A percentile compares a stretch with the other conserved stretches of the same genome.
Evolutionary conservation across 331 rosid genomes (phyloP).

Genomic region (Phaseolus coccineus): DNA sequence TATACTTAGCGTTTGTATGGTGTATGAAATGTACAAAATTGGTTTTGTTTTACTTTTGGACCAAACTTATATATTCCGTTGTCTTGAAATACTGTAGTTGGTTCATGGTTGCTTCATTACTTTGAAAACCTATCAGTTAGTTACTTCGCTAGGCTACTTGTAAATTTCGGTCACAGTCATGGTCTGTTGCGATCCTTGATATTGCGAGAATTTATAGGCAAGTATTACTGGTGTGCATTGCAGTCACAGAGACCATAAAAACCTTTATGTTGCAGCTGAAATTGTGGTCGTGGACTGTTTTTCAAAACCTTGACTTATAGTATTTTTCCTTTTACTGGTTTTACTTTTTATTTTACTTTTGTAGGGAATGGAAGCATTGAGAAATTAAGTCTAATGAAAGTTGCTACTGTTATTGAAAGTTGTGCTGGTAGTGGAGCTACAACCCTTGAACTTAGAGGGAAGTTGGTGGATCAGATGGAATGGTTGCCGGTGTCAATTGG

Average conservation of each 20-base stretch:
- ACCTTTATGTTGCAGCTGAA: not conserved
- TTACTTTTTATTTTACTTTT: slow-evolving; percentile 21
- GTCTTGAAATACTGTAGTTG: not conserved
- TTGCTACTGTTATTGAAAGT: slow-evolving; percentile 82
- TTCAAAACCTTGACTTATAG: not conserved
- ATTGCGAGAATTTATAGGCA: not conserved
- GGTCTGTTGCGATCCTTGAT: not conserved
- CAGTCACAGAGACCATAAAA: not conserved
- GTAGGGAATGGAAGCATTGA: slow-evolving; percentile 60
- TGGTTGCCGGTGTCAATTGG: slow-evolving; percentile 94
- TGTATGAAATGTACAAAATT: not conserved
- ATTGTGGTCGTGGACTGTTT: not conserved
- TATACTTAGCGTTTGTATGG: not conserved
- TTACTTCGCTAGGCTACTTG: not conserved
- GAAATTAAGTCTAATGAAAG: slow-evolving; percentile 83
- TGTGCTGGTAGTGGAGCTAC: slow-evolving; percentile 63
- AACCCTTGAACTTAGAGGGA: slow-evolving; percentile 79
- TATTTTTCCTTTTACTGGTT: slow-evolving; percentile 27
- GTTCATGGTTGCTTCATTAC: slow-evolving; percentile 3
- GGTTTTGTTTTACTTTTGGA: slow-evolving; percentile 11
- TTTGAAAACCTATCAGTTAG: not conserved
- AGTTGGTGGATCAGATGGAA: slow-evolving; percentile 76
- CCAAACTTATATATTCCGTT: not conserved
- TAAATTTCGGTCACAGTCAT: not conserved
- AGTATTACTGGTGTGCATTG: not conserved